Evolutionary conservation across 352 stramenopile genomes (phyloP), one percentile per base, ranked within the genome.

Genomic region (Phytophthora megakarya): DNA sequence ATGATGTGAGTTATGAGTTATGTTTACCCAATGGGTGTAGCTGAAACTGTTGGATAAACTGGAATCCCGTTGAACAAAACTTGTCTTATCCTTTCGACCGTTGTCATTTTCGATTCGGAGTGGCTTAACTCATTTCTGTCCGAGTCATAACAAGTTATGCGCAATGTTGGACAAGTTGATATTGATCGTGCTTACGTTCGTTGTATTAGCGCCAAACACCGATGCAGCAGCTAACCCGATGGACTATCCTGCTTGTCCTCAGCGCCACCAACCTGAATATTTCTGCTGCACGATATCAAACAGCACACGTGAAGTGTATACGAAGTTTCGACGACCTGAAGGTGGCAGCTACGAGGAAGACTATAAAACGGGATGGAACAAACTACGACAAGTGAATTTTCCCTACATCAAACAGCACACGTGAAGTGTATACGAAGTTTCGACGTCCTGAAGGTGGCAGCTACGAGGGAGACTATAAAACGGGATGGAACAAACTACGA

Each of bases 391-490:
- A 23, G 65, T 80, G 15, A 76, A 76, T 26, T 80, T 65, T 16
- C 69, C 69, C 9, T 70, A 73, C 66, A 13, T 73, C 68, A 16
- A 9, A 48, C 22, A 60, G 35, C 15, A 70, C 42, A 12, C 61
- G 55, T 26, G 62, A 75, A 33, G 56, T 81, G 22, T 81, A 62
- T 33, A 81, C 70, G 6, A 73, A 67, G 47, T 81, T 70, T 52
- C 33, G 49, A 42, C 65, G 66, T 33, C 74, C 74, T 2, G 45
- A 19, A 11, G 67, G 71, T 3, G 67, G 63, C 7, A 61, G 15
- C 38, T 78, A 73, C 45, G 75, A 76, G 19, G 57, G 59, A 9
- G 50, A 61, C 16, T 78, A 78, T 25, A 25, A 16, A 58, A 28
- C 42, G 3, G 73, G 69, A 4, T 80, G 73, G 73, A 38, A 21